Evolutionary conservation across 805 yeast genomes (phyloP).

Genomic region (Isabelozyma pseudorhagii): DNA sequence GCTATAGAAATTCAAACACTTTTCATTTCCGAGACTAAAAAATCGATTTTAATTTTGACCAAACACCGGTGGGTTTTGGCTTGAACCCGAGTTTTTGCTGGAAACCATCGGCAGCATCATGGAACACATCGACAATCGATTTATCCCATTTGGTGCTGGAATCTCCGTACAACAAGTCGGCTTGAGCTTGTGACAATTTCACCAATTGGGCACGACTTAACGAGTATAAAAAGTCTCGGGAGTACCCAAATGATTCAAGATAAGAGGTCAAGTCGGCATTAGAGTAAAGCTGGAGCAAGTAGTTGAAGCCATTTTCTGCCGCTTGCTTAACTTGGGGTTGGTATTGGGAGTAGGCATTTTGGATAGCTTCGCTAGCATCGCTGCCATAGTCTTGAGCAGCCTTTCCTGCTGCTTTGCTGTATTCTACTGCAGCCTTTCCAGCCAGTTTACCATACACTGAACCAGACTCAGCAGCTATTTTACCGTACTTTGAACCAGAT

Average conservation of each 20-base stretch:
- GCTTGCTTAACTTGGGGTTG: constrained; percentile 1
- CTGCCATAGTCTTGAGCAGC: constrained; percentile 4
- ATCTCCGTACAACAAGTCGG: constrained; percentile 30
- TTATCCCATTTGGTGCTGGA: constrained; percentile 12
- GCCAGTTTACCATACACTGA: constrained; percentile 5
- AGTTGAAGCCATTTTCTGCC: constrained; percentile 6
- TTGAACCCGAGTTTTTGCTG: neutral
- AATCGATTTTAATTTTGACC: neutral
- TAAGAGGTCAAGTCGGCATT: constrained; percentile 40
- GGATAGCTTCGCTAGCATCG: constrained; percentile 3
- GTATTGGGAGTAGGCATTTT: constrained; percentile 6
- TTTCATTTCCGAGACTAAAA: neutral
- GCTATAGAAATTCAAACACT: too few species aligned
- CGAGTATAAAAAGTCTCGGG: constrained; percentile 14
- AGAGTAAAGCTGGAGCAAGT: constrained; percentile 37
- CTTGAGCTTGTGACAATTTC: constrained; percentile 37
- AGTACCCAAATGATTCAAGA: constrained; percentile 40
- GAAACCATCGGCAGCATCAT: constrained; percentile 6
- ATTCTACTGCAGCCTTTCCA: constrained; percentile 2
- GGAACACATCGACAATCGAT: constrained; percentile 10
- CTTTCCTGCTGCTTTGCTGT: constrained; percentile 1
- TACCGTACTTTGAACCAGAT: constrained; percentile 1
- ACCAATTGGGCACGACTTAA: constrained; percentile 31
- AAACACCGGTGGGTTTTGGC: neutral
- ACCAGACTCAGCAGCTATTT: neutral